Conservation (phyloP, 2,329 filamentous ascomycete species). For the Ophiostoma tasmaniense region DNA sequence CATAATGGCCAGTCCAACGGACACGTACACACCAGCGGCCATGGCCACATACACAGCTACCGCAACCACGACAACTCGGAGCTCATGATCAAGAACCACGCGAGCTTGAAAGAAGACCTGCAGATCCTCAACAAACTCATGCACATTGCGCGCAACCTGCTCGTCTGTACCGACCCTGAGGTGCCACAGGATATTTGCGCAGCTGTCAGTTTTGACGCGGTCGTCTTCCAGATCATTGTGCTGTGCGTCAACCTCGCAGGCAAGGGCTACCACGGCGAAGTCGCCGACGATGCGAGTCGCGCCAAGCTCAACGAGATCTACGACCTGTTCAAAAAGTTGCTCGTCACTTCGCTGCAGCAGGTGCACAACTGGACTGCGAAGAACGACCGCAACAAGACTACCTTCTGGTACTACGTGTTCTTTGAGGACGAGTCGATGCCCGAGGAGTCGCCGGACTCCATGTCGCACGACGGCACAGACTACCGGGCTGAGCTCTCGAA, state of each 20-base stretch:
- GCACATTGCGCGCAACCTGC: constrained; percentile 56
- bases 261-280: constrained; percentile 58
- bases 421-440: constrained; percentile 48
- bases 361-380: constrained; percentile 63
- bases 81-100: constrained; percentile 55
- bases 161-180: constrained; percentile 56
- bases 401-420: constrained; percentile 58
- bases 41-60: constrained; percentile 11
- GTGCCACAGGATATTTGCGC: constrained; percentile 59
- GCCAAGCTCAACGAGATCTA: constrained; percentile 54
- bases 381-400: constrained; percentile 62
- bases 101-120: constrained; percentile 51
- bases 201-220: constrained; percentile 55
- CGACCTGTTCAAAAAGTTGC: constrained; percentile 57
- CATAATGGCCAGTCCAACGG: neutral
- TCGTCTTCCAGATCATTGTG: constrained; percentile 57
- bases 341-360: constrained; percentile 58
- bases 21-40: constrained; percentile 40
- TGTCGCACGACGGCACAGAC: constrained; percentile 42
- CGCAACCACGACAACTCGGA: constrained; percentile 47
- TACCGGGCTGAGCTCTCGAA: constrained; percentile 51
- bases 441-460: constrained; percentile 40
- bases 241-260: constrained; percentile 59
- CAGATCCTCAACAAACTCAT: constrained; percentile 58
- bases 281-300: constrained; percentile 49